A percentile compares a stretch with the other conserved stretches of the same genome.
Evolutionary conservation across 2,329 filamentous ascomycete genomes (phyloP).

Genomic region (Colletotrichum brevisporum): DNA sequence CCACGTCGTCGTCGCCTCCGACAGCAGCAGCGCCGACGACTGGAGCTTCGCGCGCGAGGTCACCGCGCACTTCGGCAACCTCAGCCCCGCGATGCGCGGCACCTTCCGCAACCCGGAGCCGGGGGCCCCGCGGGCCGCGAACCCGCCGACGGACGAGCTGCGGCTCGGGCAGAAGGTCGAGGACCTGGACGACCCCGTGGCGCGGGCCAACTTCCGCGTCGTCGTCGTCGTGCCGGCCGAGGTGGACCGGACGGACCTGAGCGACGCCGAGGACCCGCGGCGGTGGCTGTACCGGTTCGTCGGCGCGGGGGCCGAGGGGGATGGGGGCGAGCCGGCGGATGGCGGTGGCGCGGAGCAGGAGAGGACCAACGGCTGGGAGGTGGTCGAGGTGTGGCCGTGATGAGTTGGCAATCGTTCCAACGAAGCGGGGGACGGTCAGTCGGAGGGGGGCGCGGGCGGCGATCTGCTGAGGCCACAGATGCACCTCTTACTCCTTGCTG

Average conservation of each 20-base stretch:
- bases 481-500: background rate
- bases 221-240: conserved; percentile 85
- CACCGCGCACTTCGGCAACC: conserved; percentile 90
- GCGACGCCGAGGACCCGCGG: conserved; percentile 72
- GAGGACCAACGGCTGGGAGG: conserved; percentile 67
- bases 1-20: conserved; percentile 37
- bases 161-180: conserved; percentile 75
- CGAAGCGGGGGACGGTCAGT: background rate
- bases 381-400: conserved; percentile 78
- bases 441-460: background rate
- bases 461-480: background rate
- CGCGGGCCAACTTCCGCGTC: conserved; percentile 83
- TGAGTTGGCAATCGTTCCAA: conserved; percentile 44
- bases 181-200: conserved; percentile 78
- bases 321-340: conserved; percentile 40
- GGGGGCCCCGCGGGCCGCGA: conserved; percentile 70
- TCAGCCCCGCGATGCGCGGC: conserved; percentile 84
- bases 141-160: conserved; percentile 55
- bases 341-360: conserved; percentile 56
- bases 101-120: conserved; percentile 81
- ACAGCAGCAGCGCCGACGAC: conserved; percentile 51
- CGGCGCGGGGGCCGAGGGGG: conserved; percentile 51
- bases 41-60: conserved; percentile 89
- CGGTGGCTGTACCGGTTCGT: conserved; percentile 78
- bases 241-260: conserved; percentile 82